Percentiles rank a stretch among this genome's conserved stretches.
phyloP scores from a whole-genome alignment of 805 yeast species.

The Starmerella roubikii region DNA sequence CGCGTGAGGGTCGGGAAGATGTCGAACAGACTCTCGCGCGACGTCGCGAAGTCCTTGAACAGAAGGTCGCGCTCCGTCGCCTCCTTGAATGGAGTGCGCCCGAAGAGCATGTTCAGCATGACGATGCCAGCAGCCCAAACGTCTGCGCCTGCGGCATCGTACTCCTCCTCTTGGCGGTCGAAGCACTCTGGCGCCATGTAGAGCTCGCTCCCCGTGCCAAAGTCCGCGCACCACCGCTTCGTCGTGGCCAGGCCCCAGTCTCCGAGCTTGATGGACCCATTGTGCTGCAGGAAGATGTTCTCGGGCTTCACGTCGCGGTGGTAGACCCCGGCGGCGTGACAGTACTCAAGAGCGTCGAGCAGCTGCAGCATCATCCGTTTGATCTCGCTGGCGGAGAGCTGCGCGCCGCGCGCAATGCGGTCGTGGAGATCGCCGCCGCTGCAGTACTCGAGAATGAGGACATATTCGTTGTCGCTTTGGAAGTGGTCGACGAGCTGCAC shows the following conservation, averaged over 20 bases:
- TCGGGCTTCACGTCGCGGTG: conserved; percentile 97
- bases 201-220: conserved; percentile 79
- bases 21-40: conserved; percentile 82
- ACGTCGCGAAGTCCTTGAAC: conserved; percentile 71
- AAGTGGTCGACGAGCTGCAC: conserved; percentile 62
- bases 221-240: conserved; percentile 46
- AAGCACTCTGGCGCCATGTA: conserved; percentile 93
- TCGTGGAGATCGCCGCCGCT: conserved; percentile 77
- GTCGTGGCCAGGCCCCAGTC: conserved; percentile 85
- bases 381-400: conserved; percentile 25
- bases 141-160: conserved; percentile 72
- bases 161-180: conserved; percentile 37
- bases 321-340: conserved; percentile 87
- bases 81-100: conserved; percentile 70
- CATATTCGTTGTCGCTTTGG: conserved; percentile 26
- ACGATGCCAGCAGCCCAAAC: conserved; percentile 85
- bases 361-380: conserved; percentile 59
- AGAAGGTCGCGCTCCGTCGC: conserved; percentile 72
- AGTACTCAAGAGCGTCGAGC: conserved; percentile 66
- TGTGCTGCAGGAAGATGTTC: conserved; percentile 56
- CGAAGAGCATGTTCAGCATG: conserved; percentile 71
- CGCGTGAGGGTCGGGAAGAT: conserved; percentile 79
- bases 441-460: conserved; percentile 75
- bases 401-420: conserved; percentile 47
- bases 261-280: conserved; percentile 50